phyloP scores from a whole-genome alignment of 208 protist species.

The Phytomonas francai region DNA sequence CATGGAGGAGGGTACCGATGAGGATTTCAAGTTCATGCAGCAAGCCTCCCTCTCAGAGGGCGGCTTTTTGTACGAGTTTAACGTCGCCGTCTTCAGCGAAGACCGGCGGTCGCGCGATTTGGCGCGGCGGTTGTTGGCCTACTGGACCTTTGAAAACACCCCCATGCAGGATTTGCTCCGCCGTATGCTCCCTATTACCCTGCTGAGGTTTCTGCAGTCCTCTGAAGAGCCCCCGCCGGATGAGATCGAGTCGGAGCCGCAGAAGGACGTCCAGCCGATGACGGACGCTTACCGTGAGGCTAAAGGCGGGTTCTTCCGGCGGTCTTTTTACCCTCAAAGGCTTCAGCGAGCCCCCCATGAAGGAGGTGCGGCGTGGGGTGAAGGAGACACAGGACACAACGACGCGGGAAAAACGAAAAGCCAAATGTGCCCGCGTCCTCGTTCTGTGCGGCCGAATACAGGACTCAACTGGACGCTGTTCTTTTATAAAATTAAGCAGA shows the following conservation, averaged over 20 bases:
- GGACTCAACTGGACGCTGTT: slow-evolving; percentile 90
- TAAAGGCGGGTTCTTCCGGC: slow-evolving; percentile 74
- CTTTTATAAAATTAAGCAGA: slow-evolving; percentile 76
- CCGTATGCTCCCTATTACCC: slow-evolving; percentile 76
- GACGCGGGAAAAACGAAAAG: slow-evolving; percentile 6
- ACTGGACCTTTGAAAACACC: slow-evolving; percentile 80
- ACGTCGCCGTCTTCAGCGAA: slow-evolving; percentile 58
- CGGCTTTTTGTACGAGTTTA: slow-evolving; percentile 84
- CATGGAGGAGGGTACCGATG: slow-evolving; percentile 85
- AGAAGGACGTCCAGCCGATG: slow-evolving; percentile 50
- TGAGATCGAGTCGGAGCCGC: slow-evolving; percentile 32
- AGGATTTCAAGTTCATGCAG: slow-evolving; percentile 82
- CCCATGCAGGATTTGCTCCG: slow-evolving; percentile 80
- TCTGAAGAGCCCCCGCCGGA: slow-evolving; percentile 45
- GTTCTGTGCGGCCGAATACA: slow-evolving; percentile 45
- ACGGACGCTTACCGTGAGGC: slow-evolving; percentile 44
- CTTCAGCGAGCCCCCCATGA: slow-evolving; percentile 7
- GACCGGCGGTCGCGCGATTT: slow-evolving; percentile 47
- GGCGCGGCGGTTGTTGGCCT: slow-evolving; percentile 67
- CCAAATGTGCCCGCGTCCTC: slow-evolving; percentile 22
- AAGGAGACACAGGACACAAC: not conserved
- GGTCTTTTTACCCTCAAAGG: slow-evolving; percentile 57
- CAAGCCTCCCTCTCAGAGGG: slow-evolving; percentile 71
- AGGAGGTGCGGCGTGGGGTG: not conserved
- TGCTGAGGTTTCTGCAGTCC: slow-evolving; percentile 83